A percentile compares a stretch with the other conserved stretches of the same genome.
Evolutionary conservation across 257 asterid genomes (phyloP).

Genomic region (Solanum lycopersicoides): DNA sequence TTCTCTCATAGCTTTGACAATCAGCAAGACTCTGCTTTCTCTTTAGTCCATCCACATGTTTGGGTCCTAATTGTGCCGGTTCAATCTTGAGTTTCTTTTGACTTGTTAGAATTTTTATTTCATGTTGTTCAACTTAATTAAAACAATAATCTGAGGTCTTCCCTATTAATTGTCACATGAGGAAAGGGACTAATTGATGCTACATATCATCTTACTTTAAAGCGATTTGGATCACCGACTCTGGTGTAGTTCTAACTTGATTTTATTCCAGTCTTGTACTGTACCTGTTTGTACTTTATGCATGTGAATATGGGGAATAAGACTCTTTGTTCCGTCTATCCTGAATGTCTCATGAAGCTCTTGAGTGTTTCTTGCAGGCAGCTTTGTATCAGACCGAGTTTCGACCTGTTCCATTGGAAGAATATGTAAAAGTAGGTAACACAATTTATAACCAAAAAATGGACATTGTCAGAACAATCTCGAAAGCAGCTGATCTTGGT

Average conservation of each 20-base stretch:
- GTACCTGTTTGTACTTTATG: not conserved
- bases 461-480: constrained; percentile 64
- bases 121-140: not conserved
- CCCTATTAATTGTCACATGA: not conserved
- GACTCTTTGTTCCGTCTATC: not conserved
- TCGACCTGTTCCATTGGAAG: constrained; percentile 97
- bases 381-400: constrained; percentile 90
- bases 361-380: constrained; percentile 42
- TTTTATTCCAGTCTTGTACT: not conserved
- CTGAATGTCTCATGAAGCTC: constrained; percentile 4
- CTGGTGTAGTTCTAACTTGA: not conserved
- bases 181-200: not conserved
- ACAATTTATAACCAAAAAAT: constrained; percentile 70
- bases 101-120: not conserved
- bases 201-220: not conserved
- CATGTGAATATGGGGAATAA: not conserved
- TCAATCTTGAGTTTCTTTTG: not conserved
- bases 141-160: not conserved
- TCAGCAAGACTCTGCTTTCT: not conserved
- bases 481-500: constrained; percentile 64
- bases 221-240: not conserved
- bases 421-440: constrained; percentile 76
- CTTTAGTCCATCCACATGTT: not conserved
- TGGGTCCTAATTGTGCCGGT: not conserved
- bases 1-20: not conserved